phyloP scores from a whole-genome alignment of 768 basidiomycete genomes.

The Kwoniella dendrophila region DNA sequence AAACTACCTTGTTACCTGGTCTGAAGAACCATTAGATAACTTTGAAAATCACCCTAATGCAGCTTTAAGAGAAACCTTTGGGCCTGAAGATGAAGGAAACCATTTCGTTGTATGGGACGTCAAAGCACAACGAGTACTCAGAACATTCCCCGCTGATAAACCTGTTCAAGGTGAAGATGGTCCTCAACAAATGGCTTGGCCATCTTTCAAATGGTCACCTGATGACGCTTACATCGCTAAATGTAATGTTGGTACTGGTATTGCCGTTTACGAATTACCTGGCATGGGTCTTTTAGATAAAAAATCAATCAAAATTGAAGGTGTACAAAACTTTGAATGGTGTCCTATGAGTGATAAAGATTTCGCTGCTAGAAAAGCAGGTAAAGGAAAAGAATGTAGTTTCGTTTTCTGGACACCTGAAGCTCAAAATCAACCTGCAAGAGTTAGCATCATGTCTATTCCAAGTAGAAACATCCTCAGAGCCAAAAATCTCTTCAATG shows the following conservation, averaged over 20 bases:
- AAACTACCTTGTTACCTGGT: constrained; percentile 96
- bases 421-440: constrained; percentile 91
- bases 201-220: constrained; percentile 92
- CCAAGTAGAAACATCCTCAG: constrained; percentile 80
- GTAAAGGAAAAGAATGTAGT: constrained; percentile 76
- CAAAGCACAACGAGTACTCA: constrained; percentile 85
- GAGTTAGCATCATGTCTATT: constrained; percentile 88
- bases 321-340: constrained; percentile 98
- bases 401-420: constrained; percentile 98
- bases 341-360: constrained; percentile 90
- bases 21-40: constrained; percentile 85
- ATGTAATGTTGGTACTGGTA: constrained; percentile 84
- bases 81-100: constrained; percentile 90
- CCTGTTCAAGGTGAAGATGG: constrained; percentile 57
- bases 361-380: constrained; percentile 69
- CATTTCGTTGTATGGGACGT: constrained; percentile 98
- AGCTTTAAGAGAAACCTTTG: constrained; percentile 48
- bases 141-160: constrained; percentile 73
- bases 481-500: constrained; percentile 97
- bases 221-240: constrained; percentile 95
- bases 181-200: constrained; percentile 64
- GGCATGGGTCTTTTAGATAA: constrained; percentile 91
- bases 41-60: constrained; percentile 79
- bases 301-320: constrained; percentile 96
- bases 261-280: constrained; percentile 94